Evolutionary conservation across 805 yeast species (phyloP), one percentile per base, ranked within the genome.

Genomic region (Kodamaea jinghongensis): DNA sequence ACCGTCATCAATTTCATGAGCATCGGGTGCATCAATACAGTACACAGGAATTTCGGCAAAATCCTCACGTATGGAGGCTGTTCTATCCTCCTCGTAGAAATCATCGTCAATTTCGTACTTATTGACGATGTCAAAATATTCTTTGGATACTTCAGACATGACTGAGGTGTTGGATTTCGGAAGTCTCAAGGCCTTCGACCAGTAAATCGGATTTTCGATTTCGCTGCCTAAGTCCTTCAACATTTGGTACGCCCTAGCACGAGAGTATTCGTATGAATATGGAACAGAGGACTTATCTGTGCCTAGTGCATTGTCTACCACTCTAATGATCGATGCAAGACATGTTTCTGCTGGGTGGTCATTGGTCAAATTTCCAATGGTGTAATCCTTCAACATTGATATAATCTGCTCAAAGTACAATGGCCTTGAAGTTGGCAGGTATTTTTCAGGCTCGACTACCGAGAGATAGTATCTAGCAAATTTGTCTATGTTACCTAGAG

Each of bases 1-100:
- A 34, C 97, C 99, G 61, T 91, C 99, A 60, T 91, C 99, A 43
- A 93, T 84, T 59, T 93, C 98, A 49, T 83, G 83, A 0, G 98
- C 96, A 30, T 71, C 72, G 3, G 68, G 76, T 2, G 83, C 72
- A 61, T 93, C 99, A 43, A 91, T 87, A 61, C 97, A 89, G 56
- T 79, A 91, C 1, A 89, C 80, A 0, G 76, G 73, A 9, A 26
- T 52, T 32, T 70, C 61, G 0, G 61, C 60, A 47, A 71, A 75
- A 17, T 70, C 69, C n/a, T 48, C 47, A 48, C 83, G 62, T 2
- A 56, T 43, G 2, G 20, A 15, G 2, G 42, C 40, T 36, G 61
- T 40, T 0, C 71, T 70, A 42, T 69, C 75, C 2, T 41, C 26
- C 1, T 34, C 39, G 39, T 54, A 52, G 28, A 67, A 58, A 34